A percentile compares a stretch with the other conserved stretches of the same genome.
phyloP scores from a whole-genome alignment of 2,329 filamentous ascomycete species.

The Fusarium illudens region DNA sequence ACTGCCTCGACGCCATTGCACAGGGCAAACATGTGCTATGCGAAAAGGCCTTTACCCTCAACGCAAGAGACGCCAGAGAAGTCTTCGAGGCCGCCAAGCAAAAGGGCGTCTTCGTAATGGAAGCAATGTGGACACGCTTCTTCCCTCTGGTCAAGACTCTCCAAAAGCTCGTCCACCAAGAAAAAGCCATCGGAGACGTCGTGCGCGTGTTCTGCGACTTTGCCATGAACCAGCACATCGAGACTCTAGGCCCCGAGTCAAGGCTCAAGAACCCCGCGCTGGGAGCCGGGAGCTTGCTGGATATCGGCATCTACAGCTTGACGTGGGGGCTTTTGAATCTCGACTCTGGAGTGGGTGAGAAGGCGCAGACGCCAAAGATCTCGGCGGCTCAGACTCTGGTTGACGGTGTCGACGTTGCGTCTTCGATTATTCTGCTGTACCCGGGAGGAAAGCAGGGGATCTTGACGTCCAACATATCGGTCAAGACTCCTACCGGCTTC shows the following conservation, averaged over 20 bases:
- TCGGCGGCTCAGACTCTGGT: conserved; percentile 48
- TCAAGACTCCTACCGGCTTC: conserved; percentile 40
- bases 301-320: conserved; percentile 55
- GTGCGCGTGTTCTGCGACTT: conserved; percentile 53
- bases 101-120: conserved; percentile 55
- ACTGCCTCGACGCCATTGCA: conserved; percentile 54
- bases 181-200: conserved; percentile 52
- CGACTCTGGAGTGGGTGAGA: conserved; percentile 42
- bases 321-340: conserved; percentile 51
- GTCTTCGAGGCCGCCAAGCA: conserved; percentile 51
- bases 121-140: conserved; percentile 58
- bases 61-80: conserved; percentile 49
- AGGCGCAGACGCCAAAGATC: conserved; percentile 46
- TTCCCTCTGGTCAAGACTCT: conserved; percentile 50
- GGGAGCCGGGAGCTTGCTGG: conserved; percentile 54
- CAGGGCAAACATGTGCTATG: conserved; percentile 56
- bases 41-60: conserved; percentile 57
- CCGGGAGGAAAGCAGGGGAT: conserved; percentile 52
- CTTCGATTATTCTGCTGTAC: conserved; percentile 52
- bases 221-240: conserved; percentile 48
- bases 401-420: conserved; percentile 47
- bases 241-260: conserved; percentile 42
- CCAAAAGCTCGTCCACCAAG: conserved; percentile 48
- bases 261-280: conserved; percentile 50
- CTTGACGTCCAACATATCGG: conserved; percentile 49